Percentiles rank a stretch among this genome's conserved stretches.
Conservation (phyloP, 1,139 yeast genomes). For the Nematodospora anomalae region DNA sequence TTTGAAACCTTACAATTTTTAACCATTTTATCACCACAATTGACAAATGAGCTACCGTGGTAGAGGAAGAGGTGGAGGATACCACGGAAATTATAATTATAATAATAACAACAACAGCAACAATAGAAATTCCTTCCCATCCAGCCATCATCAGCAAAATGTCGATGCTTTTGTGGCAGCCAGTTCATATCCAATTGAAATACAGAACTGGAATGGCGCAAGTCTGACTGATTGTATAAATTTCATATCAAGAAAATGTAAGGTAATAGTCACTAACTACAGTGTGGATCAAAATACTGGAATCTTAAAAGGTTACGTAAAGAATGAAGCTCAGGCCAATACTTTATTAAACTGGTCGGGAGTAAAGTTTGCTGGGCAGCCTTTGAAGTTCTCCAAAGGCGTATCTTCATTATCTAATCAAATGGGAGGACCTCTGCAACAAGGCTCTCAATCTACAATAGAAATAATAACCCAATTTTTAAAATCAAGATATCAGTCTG, state of each 20-base stretch:
- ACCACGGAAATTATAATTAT: conserved; percentile 18
- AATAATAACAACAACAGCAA: conserved; percentile 20
- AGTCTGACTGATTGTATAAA: conserved; percentile 63
- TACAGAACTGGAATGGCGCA: conserved; percentile 83
- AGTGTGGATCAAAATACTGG: conserved; percentile 43
- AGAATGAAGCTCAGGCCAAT: conserved; percentile 54
- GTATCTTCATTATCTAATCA: conserved; percentile 21
- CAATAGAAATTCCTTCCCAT: conserved; percentile 12
- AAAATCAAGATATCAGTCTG: conserved; percentile 64
- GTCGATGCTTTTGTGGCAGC: conserved; percentile 34
- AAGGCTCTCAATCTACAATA: conserved; percentile 45
- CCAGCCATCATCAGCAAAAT: conserved; percentile 20
- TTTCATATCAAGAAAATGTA: conserved; percentile 69
- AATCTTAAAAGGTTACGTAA: conserved; percentile 60
- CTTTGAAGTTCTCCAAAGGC: conserved; percentile 53
- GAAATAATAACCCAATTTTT: conserved; percentile 63
- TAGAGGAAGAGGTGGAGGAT: conserved; percentile 47
- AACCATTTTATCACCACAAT: background rate
- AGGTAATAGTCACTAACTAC: conserved; percentile 52
- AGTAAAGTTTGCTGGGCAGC: conserved; percentile 75
- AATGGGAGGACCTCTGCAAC: conserved; percentile 21
- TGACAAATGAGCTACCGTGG: conserved; percentile 39
- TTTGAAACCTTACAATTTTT: background rate
- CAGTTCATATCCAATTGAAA: conserved; percentile 53
- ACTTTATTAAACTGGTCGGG: conserved; percentile 67